These are phyloP conservation scores for Hymenoscyphus albidus DNA, from an alignment of 2,329 filamentous ascomycete genomes.

Conservation along the genomic window DNA sequence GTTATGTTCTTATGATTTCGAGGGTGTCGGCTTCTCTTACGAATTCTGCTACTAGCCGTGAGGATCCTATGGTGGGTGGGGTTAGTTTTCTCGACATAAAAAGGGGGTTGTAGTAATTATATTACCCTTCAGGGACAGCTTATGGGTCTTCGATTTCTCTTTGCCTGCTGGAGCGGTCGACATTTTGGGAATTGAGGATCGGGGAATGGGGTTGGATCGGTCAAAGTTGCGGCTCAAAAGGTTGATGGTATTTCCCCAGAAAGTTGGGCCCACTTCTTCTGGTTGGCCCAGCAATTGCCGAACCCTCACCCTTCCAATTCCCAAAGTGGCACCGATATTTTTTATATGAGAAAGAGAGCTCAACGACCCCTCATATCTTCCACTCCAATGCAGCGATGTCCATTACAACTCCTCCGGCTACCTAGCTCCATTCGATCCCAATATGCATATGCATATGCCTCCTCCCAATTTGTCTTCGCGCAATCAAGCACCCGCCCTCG, in stretches of 20 bases:
- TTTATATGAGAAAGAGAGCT: slow-evolving; percentile 3
- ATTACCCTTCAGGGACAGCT: slow-evolving; percentile 82
- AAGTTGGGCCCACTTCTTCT: neutral
- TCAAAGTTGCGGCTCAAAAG: neutral
- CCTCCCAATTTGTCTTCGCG: slow-evolving; percentile 22
- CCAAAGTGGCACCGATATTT: slow-evolving; percentile 11
- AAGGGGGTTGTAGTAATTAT: too few relatives aligned
- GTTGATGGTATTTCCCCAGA: slow-evolving; percentile 7
- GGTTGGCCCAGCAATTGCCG: slow-evolving; percentile 17
- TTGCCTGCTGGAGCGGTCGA: slow-evolving; percentile 40
- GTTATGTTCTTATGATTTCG: neutral
- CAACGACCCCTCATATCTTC: slow-evolving; percentile 6
- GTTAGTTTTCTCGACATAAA: neutral
- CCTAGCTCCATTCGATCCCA: slow-evolving; percentile 32
- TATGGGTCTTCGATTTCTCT: slow-evolving; percentile 87
- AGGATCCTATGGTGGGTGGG: slow-evolving; percentile 49
- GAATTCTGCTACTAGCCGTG: slow-evolving; percentile 92
- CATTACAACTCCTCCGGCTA: slow-evolving; percentile 33
- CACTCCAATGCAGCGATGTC: slow-evolving; percentile 36
- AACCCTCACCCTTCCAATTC: neutral
- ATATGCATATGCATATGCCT: slow-evolving; percentile 20
- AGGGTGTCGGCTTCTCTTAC: slow-evolving; percentile 49
- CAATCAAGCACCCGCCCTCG: slow-evolving; percentile 11
- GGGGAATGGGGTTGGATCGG: slow-evolving; percentile 10
- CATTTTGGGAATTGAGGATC: slow-evolving; percentile 23